A percentile compares a stretch with the other conserved stretches of the same genome.
These are phyloP conservation scores for Asclepias syriaca DNA, from an alignment of 257 asterid genomes.

Conservation along the genomic window DNA sequence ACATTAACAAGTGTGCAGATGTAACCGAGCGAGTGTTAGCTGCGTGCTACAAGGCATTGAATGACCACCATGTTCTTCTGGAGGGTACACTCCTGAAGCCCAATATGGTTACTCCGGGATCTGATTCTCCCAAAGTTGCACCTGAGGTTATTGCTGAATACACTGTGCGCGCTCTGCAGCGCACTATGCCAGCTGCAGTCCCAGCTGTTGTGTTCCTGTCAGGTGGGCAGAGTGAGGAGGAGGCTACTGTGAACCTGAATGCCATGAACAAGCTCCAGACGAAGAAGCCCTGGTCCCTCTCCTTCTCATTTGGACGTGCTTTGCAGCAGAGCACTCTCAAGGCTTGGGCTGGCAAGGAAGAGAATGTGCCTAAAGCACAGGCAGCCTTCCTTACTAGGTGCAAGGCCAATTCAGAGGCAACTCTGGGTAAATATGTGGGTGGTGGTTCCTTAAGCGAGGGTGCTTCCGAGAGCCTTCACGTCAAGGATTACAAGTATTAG, in stretches of 20 bases:
- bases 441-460: constrained; percentile 47
- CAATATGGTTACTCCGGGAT: constrained; percentile 79
- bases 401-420: constrained; percentile 90
- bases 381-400: constrained; percentile 63
- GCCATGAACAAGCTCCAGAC: constrained; percentile 80
- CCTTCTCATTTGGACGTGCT: constrained; percentile 94
- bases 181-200: constrained; percentile 93
- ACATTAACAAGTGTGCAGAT: constrained; percentile 59
- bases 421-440: constrained; percentile 72
- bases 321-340: constrained; percentile 92
- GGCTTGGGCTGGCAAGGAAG: constrained; percentile 87
- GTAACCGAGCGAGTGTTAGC: constrained; percentile 75
- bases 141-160: constrained; percentile 71
- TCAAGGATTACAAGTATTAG: constrained; percentile 79
- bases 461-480: constrained; percentile 92
- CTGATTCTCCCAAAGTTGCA: constrained; percentile 51
- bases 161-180: constrained; percentile 81
- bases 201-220: constrained; percentile 92
- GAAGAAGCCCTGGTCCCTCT: constrained; percentile 81
- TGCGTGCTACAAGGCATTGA: constrained; percentile 68
- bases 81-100: constrained; percentile 76
- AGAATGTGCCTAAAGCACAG: constrained; percentile 67
- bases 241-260: constrained; percentile 76
- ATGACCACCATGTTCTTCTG: constrained; percentile 63
- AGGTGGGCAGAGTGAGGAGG: constrained; percentile 95